Evolutionary conservation across 192 early-diverging fungal species (phyloP), one percentile per base, ranked within the genome.

Genomic region (Coemansia biformis): DNA sequence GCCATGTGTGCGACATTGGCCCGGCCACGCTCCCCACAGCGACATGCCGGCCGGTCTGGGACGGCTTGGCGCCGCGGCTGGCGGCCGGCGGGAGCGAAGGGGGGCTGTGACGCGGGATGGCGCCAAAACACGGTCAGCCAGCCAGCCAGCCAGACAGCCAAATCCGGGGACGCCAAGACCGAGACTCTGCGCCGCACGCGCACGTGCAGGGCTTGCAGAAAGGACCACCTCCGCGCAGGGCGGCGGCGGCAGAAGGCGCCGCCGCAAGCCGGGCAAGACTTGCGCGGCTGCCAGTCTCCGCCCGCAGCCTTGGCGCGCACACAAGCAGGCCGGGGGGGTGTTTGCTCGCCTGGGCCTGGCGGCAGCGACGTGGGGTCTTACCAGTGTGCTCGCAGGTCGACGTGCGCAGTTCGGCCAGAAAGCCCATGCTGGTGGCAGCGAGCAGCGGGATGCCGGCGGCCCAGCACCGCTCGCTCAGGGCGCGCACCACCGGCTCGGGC

Each of bases 381-480:
- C 91, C 74, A 10, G 79, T 69, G 69, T 96, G 92, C 52, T 95
- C 93, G 13, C 79, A 76, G 18, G 82, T 66, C 29, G 70, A 65
- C 26, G 91, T 73, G 38, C 92, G 77, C 30, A 88, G 59, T 34
- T 81, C 66, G 10, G 88, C 91, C 51, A 87, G 54, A 47, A 96
- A 84, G 11, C 96, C 96, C 38, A 85, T 79, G 21, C 73, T 70
- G 15, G 71, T 65, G 14, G 86, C 82, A 38, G 83, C 63, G 24
- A 95, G 63, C 19, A 98, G 69, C 4, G 87, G 78, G 14, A 85
- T 87, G 23, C 73, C 51, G 13, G 50, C 46, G 26, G 76, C 53
- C 76, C 81, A 81, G 60, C 86, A 89, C 12, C 87, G 70, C 2
- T 46, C 60, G 22, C 82, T 78, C 3, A 96, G 54, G 29, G 68